Evolutionary conservation across 2,329 filamentous ascomycete genomes (phyloP), one percentile per base, ranked within the genome.

Genomic region (Thermothelomyces thermophilus): DNA sequence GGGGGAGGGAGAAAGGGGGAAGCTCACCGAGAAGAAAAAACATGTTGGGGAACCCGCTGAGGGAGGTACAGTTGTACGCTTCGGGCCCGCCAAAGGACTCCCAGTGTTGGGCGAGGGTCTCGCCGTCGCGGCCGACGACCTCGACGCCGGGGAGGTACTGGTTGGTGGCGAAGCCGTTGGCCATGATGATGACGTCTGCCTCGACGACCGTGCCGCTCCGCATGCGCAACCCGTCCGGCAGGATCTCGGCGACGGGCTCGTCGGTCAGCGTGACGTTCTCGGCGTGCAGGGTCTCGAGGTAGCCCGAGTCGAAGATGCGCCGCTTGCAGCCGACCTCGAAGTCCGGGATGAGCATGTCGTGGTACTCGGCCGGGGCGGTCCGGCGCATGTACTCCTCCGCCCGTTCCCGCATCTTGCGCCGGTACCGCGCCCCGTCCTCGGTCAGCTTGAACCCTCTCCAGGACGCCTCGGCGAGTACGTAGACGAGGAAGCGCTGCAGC

Each of bases 31-130:
- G 73, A 0, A 84, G 64, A 50, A 83, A 70, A 65, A 84, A 84
- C 58, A 84, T 79, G 59, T 85, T 85, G 2, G 82, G 82, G 58
- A 83, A 83, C 0, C 75, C 75, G 55, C 76, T 76, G 63, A 84
- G 66, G 1, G 74, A 72, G 1, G 74, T 74, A 19, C 74, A 75
- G 48, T 79, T 74, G 60, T 86, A 86, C 0, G 80, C 82, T 53
- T 77, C 78, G 0, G 77, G 68, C 0, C 82, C 82, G n/a, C 79
- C 80, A 45, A 76, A 71, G 19, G 71, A 67, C 1, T 74, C 67
- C 81, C 82, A 84, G 16, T 78, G 70, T 50, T 81, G 64, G 6
- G 75, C 66, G 2, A 83, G 59, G 10, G 72, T 72, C 53, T 72
- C 69, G 13, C 76, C 76, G 1, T 63, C 62, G 16, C 69, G 68